Base-by-base conservation (phyloP, 148 eudicot genomes). In the Hydrangea macrophylla region DNA sequence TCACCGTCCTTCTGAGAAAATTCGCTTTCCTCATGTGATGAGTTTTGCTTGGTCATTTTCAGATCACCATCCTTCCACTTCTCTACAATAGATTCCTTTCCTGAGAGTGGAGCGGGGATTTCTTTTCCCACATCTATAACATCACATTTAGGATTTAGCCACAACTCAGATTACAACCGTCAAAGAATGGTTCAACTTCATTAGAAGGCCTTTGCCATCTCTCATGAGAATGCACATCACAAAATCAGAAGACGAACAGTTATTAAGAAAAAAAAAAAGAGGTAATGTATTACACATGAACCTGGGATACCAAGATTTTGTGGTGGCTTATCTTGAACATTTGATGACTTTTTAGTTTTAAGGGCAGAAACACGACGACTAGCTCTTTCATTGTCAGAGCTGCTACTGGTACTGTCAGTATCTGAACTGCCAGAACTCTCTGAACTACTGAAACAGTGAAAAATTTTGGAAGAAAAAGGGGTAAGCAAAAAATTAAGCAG, bases 361-460 rank as follows among this genome's bases (percentile, higher is more conserved):
- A 82, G 86, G 5, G 82, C 70, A 60, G 84, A 79, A 51, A 64
- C 69, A 37, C 70, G 83, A 61, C 55, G 76, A 20, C 58, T 84
- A 53, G 73, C 82, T 73, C 74, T 80, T 62, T 81, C 89, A 69
- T 86, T 85, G 64, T 83, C 92, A 57, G 97, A 86, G 75, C 79
- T 76, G 54, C 87, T 73, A 50, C 67, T 79, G 48, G 82, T 73
- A 50, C 80, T 76, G 45, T 73, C 85, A 65, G 85, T 76, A 9
- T 66, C 85, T 65, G 86, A 75, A 73, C 69, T 86, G 84, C 92
- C 87, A 45, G 96, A 83, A 73, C 89, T 85, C 56, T 73, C 88
- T 20, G 90, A 78, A 74, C 74, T 75, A 85, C 99, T 88, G 78
- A 70, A 72, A 68, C 9, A 25, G 55, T 50, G 30, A 28, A 70